phyloP scores from a whole-genome alignment of 2,329 filamentous ascomycete genomes.

The Leptoxyphium fumago region DNA sequence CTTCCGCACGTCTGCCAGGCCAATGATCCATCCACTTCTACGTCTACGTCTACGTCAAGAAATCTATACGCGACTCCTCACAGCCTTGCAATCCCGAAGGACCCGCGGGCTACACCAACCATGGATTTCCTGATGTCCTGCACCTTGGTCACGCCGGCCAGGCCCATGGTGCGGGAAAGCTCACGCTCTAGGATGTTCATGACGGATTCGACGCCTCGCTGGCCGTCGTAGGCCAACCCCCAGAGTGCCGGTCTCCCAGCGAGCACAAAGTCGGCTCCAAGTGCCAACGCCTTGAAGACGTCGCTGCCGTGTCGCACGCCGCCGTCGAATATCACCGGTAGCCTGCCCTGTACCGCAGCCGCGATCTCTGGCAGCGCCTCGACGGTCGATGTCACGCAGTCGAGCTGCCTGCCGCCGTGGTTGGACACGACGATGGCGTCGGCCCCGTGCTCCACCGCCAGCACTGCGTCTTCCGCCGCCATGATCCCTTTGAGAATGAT shows the following conservation, averaged over 20 bases:
- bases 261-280: constrained; percentile 44
- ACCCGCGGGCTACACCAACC: background rate
- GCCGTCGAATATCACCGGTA: constrained; percentile 37
- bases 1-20: too few relatives aligned
- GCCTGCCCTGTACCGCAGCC: constrained; percentile 38
- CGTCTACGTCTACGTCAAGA: too few relatives aligned
- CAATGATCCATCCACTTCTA: too few relatives aligned
- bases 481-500: constrained; percentile 49
- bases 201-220: constrained; percentile 31
- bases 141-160: constrained; percentile 1
- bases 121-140: background rate
- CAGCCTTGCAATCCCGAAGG: background rate
- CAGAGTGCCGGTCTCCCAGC: constrained; percentile 45
- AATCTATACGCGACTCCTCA: background rate
- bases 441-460: constrained; percentile 29
- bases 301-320: constrained; percentile 36
- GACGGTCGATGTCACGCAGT: constrained; percentile 35
- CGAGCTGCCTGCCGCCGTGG: constrained; percentile 38
- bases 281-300: constrained; percentile 35
- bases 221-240: constrained; percentile 40
- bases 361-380: constrained; percentile 45
- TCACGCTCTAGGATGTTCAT: constrained; percentile 5
- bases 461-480: constrained; percentile 33
- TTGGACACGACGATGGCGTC: constrained; percentile 39
- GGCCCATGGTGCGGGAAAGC: constrained; percentile 3